Conservation (phyloP, 306 rosid species). For the Lathyrus aphaca region DNA sequence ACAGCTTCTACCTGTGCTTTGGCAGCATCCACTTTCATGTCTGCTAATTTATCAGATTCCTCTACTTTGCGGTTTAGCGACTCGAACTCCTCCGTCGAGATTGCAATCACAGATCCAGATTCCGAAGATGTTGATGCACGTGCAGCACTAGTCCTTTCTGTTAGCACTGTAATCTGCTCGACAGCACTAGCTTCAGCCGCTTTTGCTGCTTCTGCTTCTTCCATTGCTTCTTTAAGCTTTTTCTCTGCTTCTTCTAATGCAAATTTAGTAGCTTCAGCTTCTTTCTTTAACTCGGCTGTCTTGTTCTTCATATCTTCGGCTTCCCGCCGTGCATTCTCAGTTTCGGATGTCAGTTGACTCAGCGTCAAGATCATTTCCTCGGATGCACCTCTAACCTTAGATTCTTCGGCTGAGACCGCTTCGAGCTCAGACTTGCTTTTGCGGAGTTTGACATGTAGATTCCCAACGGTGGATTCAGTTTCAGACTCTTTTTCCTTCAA, state of each 20-base stretch:
- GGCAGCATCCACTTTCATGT: constrained; percentile 97
- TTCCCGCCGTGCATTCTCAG: constrained; percentile 65
- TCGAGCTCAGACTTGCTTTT: constrained; percentile 82
- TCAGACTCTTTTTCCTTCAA: constrained; percentile 87
- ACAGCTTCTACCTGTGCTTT: constrained; percentile 98
- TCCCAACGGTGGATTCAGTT: constrained; percentile 84
- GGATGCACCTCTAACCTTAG: constrained; percentile 73
- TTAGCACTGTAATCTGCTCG: constrained; percentile 69
- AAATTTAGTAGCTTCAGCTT: constrained; percentile 64
- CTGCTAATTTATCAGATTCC: constrained; percentile 82
- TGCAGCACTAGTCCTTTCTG: constrained; percentile 78
- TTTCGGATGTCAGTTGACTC: constrained; percentile 69
- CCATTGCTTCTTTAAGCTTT: constrained; percentile 67
- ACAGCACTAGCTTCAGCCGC: constrained; percentile 79
- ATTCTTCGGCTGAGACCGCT: constrained; percentile 71
- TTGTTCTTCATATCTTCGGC: constrained; percentile 78
- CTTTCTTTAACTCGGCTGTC: constrained; percentile 74
- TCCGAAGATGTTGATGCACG: constrained; percentile 93
- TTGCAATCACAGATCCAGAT: constrained; percentile 70
- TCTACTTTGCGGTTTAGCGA: constrained; percentile 83
- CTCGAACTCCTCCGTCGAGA: constrained; percentile 82
- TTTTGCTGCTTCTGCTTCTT: constrained; percentile 88
- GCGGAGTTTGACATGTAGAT: constrained; percentile 75
- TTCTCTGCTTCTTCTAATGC: constrained; percentile 74
- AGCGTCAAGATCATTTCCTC: constrained; percentile 80